Evolutionary conservation across 371 early-diverging fungal genomes (phyloP).

Genomic region (Syncephalastrum sp.): DNA sequence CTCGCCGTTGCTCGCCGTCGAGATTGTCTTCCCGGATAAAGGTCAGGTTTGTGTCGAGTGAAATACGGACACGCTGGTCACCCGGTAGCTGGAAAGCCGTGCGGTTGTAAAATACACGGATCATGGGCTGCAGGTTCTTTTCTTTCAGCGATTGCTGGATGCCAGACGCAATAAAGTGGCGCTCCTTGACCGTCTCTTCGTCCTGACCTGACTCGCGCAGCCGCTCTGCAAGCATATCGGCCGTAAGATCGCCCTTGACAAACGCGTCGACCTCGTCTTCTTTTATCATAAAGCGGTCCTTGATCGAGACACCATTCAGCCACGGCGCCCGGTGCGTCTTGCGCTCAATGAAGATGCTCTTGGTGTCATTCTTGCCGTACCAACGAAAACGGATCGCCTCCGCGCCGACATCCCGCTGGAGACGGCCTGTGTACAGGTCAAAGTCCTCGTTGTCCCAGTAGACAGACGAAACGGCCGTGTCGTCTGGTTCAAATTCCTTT

Average conservation of each 20-base stretch:
- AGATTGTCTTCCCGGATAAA: conserved; percentile 95
- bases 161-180: conserved; percentile 73
- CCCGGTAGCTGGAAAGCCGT: conserved; percentile 98
- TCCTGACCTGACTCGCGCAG: conserved; percentile 74
- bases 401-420: conserved; percentile 93
- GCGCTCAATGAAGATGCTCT: conserved; percentile 92
- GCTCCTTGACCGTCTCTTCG: conserved; percentile 73
- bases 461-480: conserved; percentile 79
- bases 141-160: conserved; percentile 76
- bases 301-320: conserved; percentile 91
- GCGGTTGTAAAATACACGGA: conserved; percentile 94
- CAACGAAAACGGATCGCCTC: conserved; percentile 92
- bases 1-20: conserved; percentile 57
- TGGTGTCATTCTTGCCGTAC: conserved; percentile 77
- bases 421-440: conserved; percentile 88
- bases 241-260: conserved; percentile 81
- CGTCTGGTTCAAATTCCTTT: conserved; percentile 53
- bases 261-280: conserved; percentile 42
- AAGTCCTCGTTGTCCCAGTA: conserved; percentile 96
- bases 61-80: conserved; percentile 90
- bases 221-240: conserved; percentile 70
- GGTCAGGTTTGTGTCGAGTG: conserved; percentile 97
- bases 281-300: conserved; percentile 58
- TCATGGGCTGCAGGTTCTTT: conserved; percentile 75
- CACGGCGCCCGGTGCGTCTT: conserved; percentile 98